Conservation (phyloP, 2,329 filamentous ascomycete genomes). For the Alternaria ethzedia region DNA sequence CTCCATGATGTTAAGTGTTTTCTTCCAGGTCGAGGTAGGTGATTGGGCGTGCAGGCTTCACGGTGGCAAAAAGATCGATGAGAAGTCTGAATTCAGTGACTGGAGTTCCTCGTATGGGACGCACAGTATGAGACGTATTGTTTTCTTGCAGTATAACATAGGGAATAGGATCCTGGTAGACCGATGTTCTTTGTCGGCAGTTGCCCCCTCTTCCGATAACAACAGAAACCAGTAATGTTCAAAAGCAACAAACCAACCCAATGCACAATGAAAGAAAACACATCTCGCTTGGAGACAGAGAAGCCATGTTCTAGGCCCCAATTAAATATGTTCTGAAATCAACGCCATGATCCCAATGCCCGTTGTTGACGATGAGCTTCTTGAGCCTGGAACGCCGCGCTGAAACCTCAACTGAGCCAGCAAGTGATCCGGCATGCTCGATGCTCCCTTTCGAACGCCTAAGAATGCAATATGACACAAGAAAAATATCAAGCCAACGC, state of each 20-base stretch:
- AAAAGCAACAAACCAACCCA: background rate
- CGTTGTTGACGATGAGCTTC: background rate
- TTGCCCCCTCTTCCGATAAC: background rate
- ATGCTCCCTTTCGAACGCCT: background rate
- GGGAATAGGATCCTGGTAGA: background rate
- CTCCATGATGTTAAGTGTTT: no score
- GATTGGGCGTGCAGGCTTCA: no score
- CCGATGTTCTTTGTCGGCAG: background rate
- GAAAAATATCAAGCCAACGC: constrained; percentile 6
- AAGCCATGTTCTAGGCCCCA: background rate
- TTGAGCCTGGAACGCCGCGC: constrained; percentile 6
- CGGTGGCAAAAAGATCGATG: background rate
- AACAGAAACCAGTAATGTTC: background rate
- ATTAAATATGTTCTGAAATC: background rate
- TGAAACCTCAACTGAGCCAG: background rate
- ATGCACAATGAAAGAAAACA: background rate
- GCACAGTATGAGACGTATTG: background rate
- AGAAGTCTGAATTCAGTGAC: background rate
- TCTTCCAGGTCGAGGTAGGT: no score
- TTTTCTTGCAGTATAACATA: background rate
- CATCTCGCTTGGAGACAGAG: background rate
- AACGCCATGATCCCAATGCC: constrained; percentile 6
- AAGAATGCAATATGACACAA: background rate
- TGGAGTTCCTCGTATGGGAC: background rate
- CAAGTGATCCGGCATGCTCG: background rate